Conservation (phyloP, 345 rosid genomes). For the Zanthoxylum bungeanum region DNA sequence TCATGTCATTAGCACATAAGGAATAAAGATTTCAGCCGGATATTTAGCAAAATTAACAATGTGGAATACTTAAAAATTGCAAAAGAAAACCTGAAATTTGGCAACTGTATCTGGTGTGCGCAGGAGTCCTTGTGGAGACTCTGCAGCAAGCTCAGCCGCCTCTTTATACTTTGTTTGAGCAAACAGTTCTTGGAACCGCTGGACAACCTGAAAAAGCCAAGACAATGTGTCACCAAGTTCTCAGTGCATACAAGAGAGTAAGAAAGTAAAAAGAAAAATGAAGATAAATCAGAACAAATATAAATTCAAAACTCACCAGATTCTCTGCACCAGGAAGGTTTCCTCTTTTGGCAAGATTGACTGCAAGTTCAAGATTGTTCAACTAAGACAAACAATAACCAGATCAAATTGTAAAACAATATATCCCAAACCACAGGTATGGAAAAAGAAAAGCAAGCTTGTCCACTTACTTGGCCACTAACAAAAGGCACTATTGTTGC, state of each 20-base stretch:
- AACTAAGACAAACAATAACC: conserved; percentile 44
- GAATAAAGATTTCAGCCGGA: not conserved
- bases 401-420: conserved; percentile 1
- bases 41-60: conserved; percentile 11
- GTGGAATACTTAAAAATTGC: not conserved
- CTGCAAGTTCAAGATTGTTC: conserved; percentile 97
- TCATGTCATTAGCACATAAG: not conserved
- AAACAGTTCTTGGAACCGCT: conserved; percentile 96
- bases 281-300: conserved; percentile 2
- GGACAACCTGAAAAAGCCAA: conserved; percentile 71
- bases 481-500: conserved; percentile 92
- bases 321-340: conserved; percentile 99
- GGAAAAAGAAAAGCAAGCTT: conserved; percentile 2
- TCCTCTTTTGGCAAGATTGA: conserved; percentile 98
- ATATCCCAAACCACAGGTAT: not conserved
- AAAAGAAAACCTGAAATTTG: conserved; percentile 79
- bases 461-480: conserved; percentile 82
- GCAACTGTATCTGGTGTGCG: conserved; percentile 97
- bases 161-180: conserved; percentile 98
- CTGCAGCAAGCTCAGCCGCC: conserved; percentile 99
- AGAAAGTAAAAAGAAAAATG: conserved; percentile 6
- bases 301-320: conserved; percentile 59
- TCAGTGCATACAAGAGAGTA: not conserved
- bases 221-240: conserved; percentile 14
- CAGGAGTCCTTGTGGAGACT: conserved; percentile 96